Base-by-base conservation (phyloP, 148 eudicot species). In the Fagopyrum homotropicum region DNA sequence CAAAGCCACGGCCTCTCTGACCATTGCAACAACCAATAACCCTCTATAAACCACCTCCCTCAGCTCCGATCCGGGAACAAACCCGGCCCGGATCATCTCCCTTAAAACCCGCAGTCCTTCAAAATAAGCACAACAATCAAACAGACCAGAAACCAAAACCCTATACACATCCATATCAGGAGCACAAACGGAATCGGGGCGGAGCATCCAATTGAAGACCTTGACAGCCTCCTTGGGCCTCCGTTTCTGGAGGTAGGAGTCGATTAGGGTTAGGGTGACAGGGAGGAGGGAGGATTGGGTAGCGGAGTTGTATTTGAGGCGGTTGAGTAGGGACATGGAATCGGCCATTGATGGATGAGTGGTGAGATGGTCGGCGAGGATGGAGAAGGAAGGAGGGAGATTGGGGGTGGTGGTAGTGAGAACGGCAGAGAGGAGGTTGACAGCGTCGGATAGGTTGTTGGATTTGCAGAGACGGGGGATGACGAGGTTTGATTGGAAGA, bases 401-500 rank as follows among this genome's bases (percentile, higher is more conserved):
- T 63, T 8, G 72, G 83, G 16, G 52, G 78, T 72, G 59, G 73
- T 59, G 50, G 83, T 22, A 73, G 47, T 26, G 61, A 81, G 75
- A 22, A 78, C 75, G 59, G 83, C 74, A 52, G 77, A 52, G 68
- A 75, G 55, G 75, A 81, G 83, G 60, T 68, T 56, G 50, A 69
- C 17, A 40, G 80, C 83, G 44, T 74, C 75, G 54, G 72, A 68
- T 66, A 81, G 80, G 73, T 81, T 73, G 79, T 78, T 72, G 46
- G 80, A 74, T 30, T 69, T n/a, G 83, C 83, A 81, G 45, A 81
- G 78, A 22, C 80, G 80, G 19, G 80, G 78, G 75, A 77, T 61
- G 9, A 81, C 59, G 75, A 54, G 80, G 75, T 74, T 78, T 72
- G 78, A 61, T 60, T 81, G 45, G 45, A 64, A 73, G 49, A 73